phyloP scores from a whole-genome alignment of 345 rosid genomes.

The Dipteronia dyeriana region DNA sequence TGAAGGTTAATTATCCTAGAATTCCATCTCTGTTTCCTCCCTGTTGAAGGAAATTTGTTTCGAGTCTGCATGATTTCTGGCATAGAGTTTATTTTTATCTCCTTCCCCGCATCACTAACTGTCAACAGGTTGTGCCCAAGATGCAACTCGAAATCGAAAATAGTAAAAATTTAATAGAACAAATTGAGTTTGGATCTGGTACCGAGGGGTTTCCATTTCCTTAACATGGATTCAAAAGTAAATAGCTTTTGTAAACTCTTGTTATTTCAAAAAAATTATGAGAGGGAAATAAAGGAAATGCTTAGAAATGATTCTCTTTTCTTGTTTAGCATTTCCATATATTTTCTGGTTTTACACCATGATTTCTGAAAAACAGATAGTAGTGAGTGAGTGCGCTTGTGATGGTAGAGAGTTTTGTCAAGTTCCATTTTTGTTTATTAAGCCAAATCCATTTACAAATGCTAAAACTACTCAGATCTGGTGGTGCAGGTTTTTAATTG shows the following conservation, averaged over 20 bases:
- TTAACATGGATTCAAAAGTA: conserved; percentile 1
- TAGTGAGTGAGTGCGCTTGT: neutral
- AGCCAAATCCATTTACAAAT: neutral
- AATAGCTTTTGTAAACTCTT: neutral
- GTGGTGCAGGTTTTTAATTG: conserved; percentile 51
- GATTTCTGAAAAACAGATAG: neutral
- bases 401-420: neutral
- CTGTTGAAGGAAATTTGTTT: neutral
- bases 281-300: neutral
- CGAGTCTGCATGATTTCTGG: neutral
- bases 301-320: neutral
- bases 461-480: neutral
- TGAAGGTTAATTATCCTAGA: neutral
- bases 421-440: neutral
- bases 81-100: neutral
- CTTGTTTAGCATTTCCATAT: neutral
- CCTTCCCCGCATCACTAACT: neutral
- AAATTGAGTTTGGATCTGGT: neutral
- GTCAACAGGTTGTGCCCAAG: neutral
- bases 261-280: neutral
- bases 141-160: neutral
- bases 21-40: neutral
- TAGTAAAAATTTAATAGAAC: neutral
- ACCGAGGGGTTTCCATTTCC: neutral
- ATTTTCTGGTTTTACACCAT: neutral